Base-by-base conservation (phyloP, 2,329 filamentous ascomycete species). In the Fusarium incarnatum region DNA sequence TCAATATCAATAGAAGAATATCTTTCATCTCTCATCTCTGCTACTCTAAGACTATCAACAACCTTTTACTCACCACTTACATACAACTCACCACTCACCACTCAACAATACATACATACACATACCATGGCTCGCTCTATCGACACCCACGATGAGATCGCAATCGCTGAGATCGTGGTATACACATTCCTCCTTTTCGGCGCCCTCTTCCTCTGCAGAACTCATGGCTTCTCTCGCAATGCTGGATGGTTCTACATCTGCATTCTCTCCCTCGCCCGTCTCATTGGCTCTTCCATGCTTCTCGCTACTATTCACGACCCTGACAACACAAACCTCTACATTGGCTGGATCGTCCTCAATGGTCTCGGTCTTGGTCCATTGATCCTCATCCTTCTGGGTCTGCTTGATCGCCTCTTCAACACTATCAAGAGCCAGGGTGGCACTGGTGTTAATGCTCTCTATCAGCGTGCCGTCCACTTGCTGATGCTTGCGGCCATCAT, bases 191-290 rank as follows among this genome's bases (percentile, higher is more conserved):
- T 76, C 54, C 72, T 81, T 45, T 47, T 67, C 46, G 74, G 73
- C 20, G 74, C 72, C 40, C 56, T 81, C 56, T 54, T 75, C 40
- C 64, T 90, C 58, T 88, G 87, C 13, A 87, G 71, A 60, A 76
- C 71, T 16, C 78, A 81, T 57, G 79, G 88, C 85, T 86, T 85
- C 75, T 72, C 79, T 7, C 88, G 89, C 82, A 84, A 89, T 11
- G 86, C 86, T 18, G 88, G 88, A 6, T 90, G 88, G 49, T 83
- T 89, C 23, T 82, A 89, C 12, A 85, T 91, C 72, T 80, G 91
- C 16, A 83, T 91, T 27, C 82, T 89, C 16, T 82, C 88, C 3
- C 79, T 89, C 16, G 82, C 77, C 58, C 87, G 90, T 80, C 87
- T 91, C 56, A 81, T 89, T 50, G 78, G 82, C 65, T 83, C 88